phyloP scores from a whole-genome alignment of 1,139 yeast genomes.

The Saccharomyces hybrid region DNA sequence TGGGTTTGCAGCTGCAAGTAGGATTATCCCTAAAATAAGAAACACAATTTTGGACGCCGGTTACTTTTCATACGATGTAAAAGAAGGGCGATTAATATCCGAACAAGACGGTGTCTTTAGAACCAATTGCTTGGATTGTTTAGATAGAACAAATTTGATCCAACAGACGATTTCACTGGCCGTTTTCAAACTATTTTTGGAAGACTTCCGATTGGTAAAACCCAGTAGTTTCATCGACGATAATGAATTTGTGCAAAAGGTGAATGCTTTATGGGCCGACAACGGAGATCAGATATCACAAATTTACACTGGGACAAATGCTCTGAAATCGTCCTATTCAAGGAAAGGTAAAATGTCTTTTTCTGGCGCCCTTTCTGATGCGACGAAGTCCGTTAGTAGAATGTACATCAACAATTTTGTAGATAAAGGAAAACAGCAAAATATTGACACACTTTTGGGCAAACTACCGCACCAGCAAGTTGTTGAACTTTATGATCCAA shows the following conservation, averaged over 20 bases:
- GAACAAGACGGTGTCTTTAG: slow-evolving; percentile 88
- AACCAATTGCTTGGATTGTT: slow-evolving; percentile 89
- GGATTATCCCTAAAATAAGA: slow-evolving; percentile 56
- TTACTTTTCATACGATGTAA: slow-evolving; percentile 59
- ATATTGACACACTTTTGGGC: slow-evolving; percentile 82
- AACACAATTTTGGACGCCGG: slow-evolving; percentile 72
- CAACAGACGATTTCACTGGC: slow-evolving; percentile 76
- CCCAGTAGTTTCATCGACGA: slow-evolving; percentile 28
- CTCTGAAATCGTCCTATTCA: slow-evolving; percentile 87
- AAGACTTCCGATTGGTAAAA: slow-evolving; percentile 37
- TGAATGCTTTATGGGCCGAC: slow-evolving; percentile 91
- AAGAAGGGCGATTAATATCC: slow-evolving; percentile 43
- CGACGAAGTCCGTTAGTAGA: slow-evolving; percentile 89
- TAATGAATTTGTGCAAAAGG: slow-evolving; percentile 54
- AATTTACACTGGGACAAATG: slow-evolving; percentile 95
- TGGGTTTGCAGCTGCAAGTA: slow-evolving; percentile 77
- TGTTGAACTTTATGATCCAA: slow-evolving; percentile 80
- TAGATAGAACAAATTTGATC: slow-evolving; percentile 87
- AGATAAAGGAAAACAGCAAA: slow-evolving; percentile 81
- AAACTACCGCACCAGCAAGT: slow-evolving; percentile 61
- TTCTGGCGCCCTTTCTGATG: slow-evolving; percentile 95
- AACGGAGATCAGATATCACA: slow-evolving; percentile 96
- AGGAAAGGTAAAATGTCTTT: slow-evolving; percentile 92
- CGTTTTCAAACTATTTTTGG: slow-evolving; percentile 60
- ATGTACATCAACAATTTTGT: slow-evolving; percentile 94